These are phyloP conservation scores for Schizopora paradoxa DNA, from an alignment of 1,284 basidiomycete species.

Conservation along the genomic window DNA sequence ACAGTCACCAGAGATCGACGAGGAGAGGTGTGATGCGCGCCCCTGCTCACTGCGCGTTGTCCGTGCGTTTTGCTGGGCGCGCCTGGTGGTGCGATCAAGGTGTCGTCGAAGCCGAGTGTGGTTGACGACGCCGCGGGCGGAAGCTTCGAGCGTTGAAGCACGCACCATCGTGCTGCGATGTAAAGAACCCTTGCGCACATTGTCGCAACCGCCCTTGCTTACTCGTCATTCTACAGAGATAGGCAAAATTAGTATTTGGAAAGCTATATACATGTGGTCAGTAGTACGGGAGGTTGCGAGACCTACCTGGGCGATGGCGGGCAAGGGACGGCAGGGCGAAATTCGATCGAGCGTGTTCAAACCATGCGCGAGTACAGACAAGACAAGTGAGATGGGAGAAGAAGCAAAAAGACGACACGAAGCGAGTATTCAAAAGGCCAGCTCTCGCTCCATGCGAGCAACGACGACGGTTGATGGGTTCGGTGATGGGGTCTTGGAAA, in stretches of 20 bases:
- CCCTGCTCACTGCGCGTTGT: no score
- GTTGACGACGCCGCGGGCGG: no score
- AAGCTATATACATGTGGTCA: conserved; percentile 15
- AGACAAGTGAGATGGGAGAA: neutral
- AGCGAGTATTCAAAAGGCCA: conserved; percentile 3
- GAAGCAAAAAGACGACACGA: neutral
- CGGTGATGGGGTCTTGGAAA: neutral
- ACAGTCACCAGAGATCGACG: no score
- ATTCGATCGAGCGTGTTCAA: neutral
- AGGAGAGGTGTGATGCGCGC: no score
- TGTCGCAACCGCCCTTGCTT: conserved; percentile 17
- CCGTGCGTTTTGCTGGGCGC: no score
- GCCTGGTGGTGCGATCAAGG: no score
- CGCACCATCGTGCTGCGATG: no score
- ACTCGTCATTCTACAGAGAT: conserved; percentile 14
- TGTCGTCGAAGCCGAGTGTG: no score
- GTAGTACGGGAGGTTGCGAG: no score
- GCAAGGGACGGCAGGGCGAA: conserved; percentile 1
- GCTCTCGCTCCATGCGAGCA: conserved; percentile 13
- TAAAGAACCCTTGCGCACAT: no score
- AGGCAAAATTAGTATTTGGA: conserved; percentile 14
- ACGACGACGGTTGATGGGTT: conserved; percentile 5
- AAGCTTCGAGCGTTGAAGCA: no score
- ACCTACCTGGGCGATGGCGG: no score
- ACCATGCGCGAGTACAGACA: neutral